Base-by-base conservation (phyloP, 768 basidiomycete genomes). In the Kwoniella europaea region DNA sequence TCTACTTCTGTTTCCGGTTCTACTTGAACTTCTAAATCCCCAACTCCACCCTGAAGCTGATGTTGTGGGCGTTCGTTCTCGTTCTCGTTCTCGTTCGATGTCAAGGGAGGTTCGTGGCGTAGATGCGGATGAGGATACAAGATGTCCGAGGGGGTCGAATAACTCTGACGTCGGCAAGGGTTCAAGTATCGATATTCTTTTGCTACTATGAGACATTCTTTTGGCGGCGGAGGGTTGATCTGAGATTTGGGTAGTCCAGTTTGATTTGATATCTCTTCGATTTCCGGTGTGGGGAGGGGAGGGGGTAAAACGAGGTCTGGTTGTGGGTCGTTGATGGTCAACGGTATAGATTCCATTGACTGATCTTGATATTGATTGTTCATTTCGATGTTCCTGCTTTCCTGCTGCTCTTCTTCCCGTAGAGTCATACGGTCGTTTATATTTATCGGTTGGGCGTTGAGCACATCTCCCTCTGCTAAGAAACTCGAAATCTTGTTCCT, bases 111-210 rank as follows among this genome's bases (percentile, higher is more conserved):
- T 29, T 68, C 50, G 27, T 68, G 57, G 58, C 52, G 41, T 41
- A 44, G 46, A 20, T 62, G 62, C 20, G 41, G 68, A 41, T 53
- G 59, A 22, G 63, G 68, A 59, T 62, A 69, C 44, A 63, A 73
- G 56, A 57, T 77, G 69, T 44, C 68, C 72, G 69, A 74, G 68
- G 65, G 68, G 73, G 65, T 75, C 71, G 70, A 72, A 41, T 53
- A 71, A 57, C 41, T 72, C 65, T 60, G 67, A 62, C 59, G 74
- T 72, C 27, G 76, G 71, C 59, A 77, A 65, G 72, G 72, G 69
- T 29, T 76, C 75, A 64, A 74, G 72, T 65, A 73, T 57, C 60
- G 75, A 73, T 63, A 74, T 46, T 63, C 72, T 69, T 44, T 71
- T 67, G 60, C 63, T 18, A 42, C 41, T 10, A 55, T 35, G 10